Conservation (phyloP, 2,329 filamentous ascomycete genomes). For the Diplodia intermedia region DNA sequence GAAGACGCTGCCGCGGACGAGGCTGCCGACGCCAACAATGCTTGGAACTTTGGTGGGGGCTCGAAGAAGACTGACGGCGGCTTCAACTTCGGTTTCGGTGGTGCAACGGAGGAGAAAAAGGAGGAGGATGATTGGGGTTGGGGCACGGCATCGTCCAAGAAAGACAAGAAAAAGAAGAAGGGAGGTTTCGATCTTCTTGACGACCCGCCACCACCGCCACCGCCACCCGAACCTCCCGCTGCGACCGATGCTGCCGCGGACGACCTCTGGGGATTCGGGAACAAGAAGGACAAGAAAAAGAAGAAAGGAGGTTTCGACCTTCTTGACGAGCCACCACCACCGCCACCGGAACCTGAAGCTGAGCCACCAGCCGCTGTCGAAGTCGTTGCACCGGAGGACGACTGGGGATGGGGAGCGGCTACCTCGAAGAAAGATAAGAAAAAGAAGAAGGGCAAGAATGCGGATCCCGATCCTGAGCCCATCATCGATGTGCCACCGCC, state of each 20-base stretch:
- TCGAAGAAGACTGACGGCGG: conserved; percentile 30
- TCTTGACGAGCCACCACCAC: conserved; percentile 6
- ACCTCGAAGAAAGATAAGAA: conserved; percentile 47
- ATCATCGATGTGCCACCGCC: conserved; percentile 37
- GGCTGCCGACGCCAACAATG: conserved; percentile 33
- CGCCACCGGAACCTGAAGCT: conserved; percentile 16
- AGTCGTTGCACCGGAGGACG: neutral
- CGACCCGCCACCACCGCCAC: conserved; percentile 21
- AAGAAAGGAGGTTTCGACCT: conserved; percentile 38
- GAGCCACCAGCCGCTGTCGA: neutral
- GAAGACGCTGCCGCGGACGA: conserved; percentile 34
- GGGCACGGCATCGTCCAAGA: conserved; percentile 33
- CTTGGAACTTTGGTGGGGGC: conserved; percentile 9
- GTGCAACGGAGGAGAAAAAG: conserved; percentile 39
- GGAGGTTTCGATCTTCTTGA: conserved; percentile 38
- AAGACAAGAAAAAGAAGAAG: conserved; percentile 47
- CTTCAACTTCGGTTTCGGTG: conserved; percentile 34
- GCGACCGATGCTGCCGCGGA: conserved; percentile 34
- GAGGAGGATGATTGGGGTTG: conserved; percentile 34
- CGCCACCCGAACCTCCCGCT: conserved; percentile 39
- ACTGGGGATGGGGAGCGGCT: conserved; percentile 23
- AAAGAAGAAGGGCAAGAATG: conserved; percentile 55
- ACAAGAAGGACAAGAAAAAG: conserved; percentile 33
- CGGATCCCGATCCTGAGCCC: conserved; percentile 13
- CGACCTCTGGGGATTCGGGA: conserved; percentile 6